Conservation (phyloP, 2,329 filamentous ascomycete genomes). For the Xylariales sp. region DNA sequence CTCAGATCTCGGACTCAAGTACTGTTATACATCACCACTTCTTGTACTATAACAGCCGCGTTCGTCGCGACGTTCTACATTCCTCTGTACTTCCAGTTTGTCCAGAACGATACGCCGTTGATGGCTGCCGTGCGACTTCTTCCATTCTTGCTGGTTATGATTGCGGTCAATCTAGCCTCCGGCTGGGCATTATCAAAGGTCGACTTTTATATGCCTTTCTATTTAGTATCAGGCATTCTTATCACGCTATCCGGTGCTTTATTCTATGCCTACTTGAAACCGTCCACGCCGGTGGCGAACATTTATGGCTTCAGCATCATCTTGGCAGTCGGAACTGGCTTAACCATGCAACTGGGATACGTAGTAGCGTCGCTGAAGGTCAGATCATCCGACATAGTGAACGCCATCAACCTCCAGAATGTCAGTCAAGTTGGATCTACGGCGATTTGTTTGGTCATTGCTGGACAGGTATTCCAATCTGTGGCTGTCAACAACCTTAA, state of each 20-base stretch:
- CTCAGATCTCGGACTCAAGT: constrained; percentile 1
- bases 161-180: constrained; percentile 27
- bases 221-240: constrained; percentile 29
- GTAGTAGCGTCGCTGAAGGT: constrained; percentile 21
- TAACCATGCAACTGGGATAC: constrained; percentile 21
- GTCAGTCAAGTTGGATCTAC: constrained; percentile 21
- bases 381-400: constrained; percentile 11
- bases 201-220: constrained; percentile 33
- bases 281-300: constrained; percentile 13
- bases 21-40: constrained; percentile 36
- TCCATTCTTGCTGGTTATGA: constrained; percentile 32
- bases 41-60: constrained; percentile 14
- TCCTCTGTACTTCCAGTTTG: constrained; percentile 49
- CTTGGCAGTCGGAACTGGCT: constrained; percentile 32
- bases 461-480: constrained; percentile 22
- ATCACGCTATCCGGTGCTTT: constrained; percentile 29
- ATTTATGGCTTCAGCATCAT: constrained; percentile 34
- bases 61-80: constrained; percentile 41
- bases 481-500: constrained; percentile 3
- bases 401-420: constrained; percentile 23
- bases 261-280: constrained; percentile 17
- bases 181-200: constrained; percentile 16
- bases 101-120: constrained; percentile 32
- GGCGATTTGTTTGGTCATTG: constrained; percentile 15
- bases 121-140: constrained; percentile 36